phyloP scores from a whole-genome alignment of 495 filamentous ascomycete species.

The Collariella sp. region DNA sequence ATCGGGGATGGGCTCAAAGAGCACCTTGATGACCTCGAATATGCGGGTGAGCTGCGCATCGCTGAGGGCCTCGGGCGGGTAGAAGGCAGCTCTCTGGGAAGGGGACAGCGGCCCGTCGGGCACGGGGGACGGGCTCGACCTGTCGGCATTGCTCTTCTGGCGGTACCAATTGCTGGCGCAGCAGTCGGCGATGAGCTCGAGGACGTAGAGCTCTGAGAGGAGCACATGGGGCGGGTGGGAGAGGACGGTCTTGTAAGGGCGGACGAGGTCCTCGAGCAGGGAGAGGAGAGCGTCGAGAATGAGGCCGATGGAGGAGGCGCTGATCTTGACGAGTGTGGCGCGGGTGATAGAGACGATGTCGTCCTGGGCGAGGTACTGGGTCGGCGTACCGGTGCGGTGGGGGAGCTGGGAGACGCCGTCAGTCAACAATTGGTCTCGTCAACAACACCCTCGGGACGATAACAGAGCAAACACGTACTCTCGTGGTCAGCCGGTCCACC shows the following conservation, averaged over 20 bases:
- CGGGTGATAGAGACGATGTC: conserved; percentile 52
- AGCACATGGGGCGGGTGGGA: conserved; percentile 46
- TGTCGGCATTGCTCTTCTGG: conserved; percentile 26
- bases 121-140: not conserved
- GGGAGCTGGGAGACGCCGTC: conserved; percentile 44
- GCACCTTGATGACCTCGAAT: conserved; percentile 36
- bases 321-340: conserved; percentile 51
- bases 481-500: conserved; percentile 54
- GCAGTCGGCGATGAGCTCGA: conserved; percentile 56
- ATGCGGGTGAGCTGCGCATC: conserved; percentile 33
- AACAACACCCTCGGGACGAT: not conserved
- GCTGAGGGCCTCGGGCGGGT: conserved; percentile 29
- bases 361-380: conserved; percentile 50
- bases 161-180: conserved; percentile 47
- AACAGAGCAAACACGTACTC: conserved; percentile 36
- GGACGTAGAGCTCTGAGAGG: conserved; percentile 50
- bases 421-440: not conserved
- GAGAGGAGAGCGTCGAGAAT: conserved; percentile 49
- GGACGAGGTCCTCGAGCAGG: conserved; percentile 41
- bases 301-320: conserved; percentile 42
- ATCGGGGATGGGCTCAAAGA: conserved; percentile 42
- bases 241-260: conserved; percentile 31
- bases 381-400: conserved; percentile 52
- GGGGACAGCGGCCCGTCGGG: conserved; percentile 18
- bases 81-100: conserved; percentile 15